Evolutionary conservation across 441 rosid genomes (phyloP), one percentile per base, ranked within the genome.

Genomic region (Oxalis stricta): DNA sequence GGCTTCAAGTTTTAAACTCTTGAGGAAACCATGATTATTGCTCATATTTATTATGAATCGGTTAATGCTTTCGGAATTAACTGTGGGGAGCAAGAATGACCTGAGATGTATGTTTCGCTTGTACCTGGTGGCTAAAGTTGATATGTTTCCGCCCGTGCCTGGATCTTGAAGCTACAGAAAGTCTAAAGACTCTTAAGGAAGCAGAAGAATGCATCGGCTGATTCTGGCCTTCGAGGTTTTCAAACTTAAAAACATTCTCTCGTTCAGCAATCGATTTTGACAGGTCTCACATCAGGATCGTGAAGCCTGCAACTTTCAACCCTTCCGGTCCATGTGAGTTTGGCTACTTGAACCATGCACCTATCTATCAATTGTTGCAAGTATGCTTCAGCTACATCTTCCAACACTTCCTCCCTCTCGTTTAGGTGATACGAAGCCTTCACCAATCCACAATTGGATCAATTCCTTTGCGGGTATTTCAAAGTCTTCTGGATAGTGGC

Each of bases 371-470:
- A 30, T 14, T 50, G 53, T 36, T 18, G 22, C 14, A 55, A 39
- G 38, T 55, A 50, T 33, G 29, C 16, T 24, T 59, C 22, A 4
- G 48, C 58, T 18, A 46, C 43, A 10, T 50, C 58, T 42, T 58
- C 58, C 42, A 48, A 1, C 1, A n/a, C n/a, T n/a, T n/a, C 8
- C 13, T 52, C 58, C n/a, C n/a, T n/a, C n/a, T n/a, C 37, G 37
- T 19, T 45, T 16, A 5, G 18, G 44, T 16, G 48, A 40, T 22
- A 50, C 22, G 8, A 50, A 16, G 14, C 65, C 50, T 55, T 64
- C 65, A 12, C 61, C 58, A 8, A 50, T 44, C 69, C 61, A 64
- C 29, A 48, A 35, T 24, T 20, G 61, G 31, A 64, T 45, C 24
- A 64, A 26, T 26, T 46, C 59, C 54, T 49, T 54, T 1, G 13